Evolutionary conservation across 306 rosid genomes (phyloP).

Genomic region (Comarum palustre): DNA sequence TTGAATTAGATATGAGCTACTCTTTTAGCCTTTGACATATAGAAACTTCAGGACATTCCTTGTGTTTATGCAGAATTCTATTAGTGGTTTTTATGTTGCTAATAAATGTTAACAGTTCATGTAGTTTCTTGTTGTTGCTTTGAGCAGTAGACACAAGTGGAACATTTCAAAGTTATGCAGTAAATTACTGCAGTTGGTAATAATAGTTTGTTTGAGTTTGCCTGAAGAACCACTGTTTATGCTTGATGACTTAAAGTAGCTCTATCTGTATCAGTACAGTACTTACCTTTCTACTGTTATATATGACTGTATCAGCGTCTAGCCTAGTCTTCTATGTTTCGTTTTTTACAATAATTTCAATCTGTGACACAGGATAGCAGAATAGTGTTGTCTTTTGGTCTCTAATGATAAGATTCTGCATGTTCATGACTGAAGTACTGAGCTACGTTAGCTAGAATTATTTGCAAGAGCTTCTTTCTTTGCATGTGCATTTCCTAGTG

Average conservation of each 20-base stretch:
- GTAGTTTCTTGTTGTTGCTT: background rate
- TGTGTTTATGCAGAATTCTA: background rate
- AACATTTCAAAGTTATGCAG: background rate
- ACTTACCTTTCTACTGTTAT: background rate
- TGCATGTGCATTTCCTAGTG: background rate
- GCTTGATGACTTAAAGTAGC: background rate
- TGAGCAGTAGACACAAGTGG: background rate
- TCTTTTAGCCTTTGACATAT: background rate
- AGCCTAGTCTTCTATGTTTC: background rate
- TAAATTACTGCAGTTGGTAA: background rate
- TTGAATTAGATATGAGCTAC: conserved; percentile 2
- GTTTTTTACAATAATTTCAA: conserved; percentile 1
- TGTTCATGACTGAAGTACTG: background rate
- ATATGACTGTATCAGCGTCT: background rate
- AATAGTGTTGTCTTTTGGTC: background rate
- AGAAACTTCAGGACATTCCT: background rate
- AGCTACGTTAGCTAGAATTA: background rate
- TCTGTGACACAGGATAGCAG: background rate
- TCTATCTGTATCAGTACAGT: background rate
- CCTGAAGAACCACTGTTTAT: background rate
- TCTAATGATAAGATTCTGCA: background rate
- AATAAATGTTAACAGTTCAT: background rate
- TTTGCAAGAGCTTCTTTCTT: background rate
- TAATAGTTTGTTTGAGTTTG: background rate
- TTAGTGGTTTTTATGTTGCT: background rate